Percentiles rank a stretch among this genome's conserved stretches.
phyloP scores from a whole-genome alignment of 2,329 filamentous ascomycete species.

The Ophiostoma perfectum region DNA sequence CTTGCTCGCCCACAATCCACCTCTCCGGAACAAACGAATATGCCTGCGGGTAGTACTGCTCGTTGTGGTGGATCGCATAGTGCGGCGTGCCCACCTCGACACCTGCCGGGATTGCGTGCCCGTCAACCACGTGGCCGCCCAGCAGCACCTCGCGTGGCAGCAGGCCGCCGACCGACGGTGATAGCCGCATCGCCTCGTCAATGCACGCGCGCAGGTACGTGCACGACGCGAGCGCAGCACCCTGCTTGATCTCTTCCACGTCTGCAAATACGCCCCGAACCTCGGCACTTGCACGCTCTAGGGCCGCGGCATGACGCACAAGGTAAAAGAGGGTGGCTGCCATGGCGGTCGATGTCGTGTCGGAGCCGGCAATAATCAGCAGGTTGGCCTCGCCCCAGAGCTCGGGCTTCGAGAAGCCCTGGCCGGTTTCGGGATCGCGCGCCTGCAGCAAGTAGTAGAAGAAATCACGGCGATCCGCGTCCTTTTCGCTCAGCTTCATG shows the following conservation, averaged over 20 bases:
- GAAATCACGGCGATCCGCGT: constrained; percentile 62
- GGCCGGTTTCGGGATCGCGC: constrained; percentile 64
- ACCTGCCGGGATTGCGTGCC: constrained; percentile 50
- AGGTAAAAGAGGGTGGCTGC: constrained; percentile 60
- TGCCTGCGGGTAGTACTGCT: constrained; percentile 55
- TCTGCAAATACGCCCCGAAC: constrained; percentile 47
- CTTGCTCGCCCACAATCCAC: constrained; percentile 51
- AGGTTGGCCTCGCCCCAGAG: constrained; percentile 67
- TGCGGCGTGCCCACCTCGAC: constrained; percentile 60
- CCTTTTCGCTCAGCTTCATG: constrained; percentile 59
- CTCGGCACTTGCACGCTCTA: constrained; percentile 46
- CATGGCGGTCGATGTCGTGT: constrained; percentile 66
- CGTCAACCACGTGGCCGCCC: constrained; percentile 52
- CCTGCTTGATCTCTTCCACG: constrained; percentile 52
- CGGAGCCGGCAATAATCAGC: constrained; percentile 66
- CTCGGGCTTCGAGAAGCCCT: constrained; percentile 59
- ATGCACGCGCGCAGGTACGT: constrained; percentile 59
- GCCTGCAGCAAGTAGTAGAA: constrained; percentile 70
- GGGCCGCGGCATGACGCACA: constrained; percentile 45
- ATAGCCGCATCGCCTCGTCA: constrained; percentile 60
- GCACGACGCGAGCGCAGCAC: constrained; percentile 45
- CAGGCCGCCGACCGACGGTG: constrained; percentile 55
- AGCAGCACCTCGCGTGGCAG: constrained; percentile 54
- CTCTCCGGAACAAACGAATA: constrained; percentile 58
- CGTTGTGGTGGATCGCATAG: constrained; percentile 64